A percentile compares a stretch with the other conserved stretches of the same genome.
These are phyloP conservation scores for Psilocybe tampanensis DNA, from an alignment of 768 basidiomycete species.

Conservation along the genomic window DNA sequence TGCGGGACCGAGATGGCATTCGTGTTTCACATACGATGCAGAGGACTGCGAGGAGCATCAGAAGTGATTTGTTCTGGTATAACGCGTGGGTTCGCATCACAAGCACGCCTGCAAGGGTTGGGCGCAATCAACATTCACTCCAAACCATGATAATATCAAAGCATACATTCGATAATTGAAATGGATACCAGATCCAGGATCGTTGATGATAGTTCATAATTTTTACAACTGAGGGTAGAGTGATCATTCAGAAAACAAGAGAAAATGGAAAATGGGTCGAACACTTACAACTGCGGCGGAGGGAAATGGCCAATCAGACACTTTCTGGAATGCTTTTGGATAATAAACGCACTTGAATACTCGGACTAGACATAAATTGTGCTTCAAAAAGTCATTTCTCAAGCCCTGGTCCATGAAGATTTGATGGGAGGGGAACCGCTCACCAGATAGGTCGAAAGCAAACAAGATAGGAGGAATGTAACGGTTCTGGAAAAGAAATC, in stretches of 20 bases:
- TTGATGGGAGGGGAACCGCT: background rate
- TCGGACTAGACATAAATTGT: conserved; percentile 21
- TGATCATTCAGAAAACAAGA: background rate
- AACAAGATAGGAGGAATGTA: conserved; percentile 23
- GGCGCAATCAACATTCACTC: background rate
- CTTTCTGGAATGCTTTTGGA: too few species aligned
- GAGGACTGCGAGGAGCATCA: conserved; percentile 14
- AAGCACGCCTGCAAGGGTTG: conserved; percentile 19
- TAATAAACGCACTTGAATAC: conserved; percentile 15
- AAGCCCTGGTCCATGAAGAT: background rate
- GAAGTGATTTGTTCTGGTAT: conserved; percentile 21
- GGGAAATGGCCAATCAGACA: background rate
- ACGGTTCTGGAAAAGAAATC: conserved; percentile 18
- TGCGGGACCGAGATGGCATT: background rate
- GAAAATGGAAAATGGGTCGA: background rate
- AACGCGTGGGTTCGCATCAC: conserved; percentile 30
- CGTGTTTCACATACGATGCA: conserved; percentile 17
- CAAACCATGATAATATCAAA: background rate
- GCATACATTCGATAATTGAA: conserved; percentile 24
- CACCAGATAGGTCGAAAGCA: conserved; percentile 22
- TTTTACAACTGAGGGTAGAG: conserved; percentile 20
- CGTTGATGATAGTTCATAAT: conserved; percentile 22
- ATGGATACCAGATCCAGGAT: conserved; percentile 24
- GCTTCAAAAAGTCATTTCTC: conserved; percentile 6
- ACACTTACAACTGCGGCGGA: conserved; percentile 14